These are phyloP conservation scores for Fraxinus albicans DNA, from an alignment of 305 asterid species.

Conservation along the genomic window DNA sequence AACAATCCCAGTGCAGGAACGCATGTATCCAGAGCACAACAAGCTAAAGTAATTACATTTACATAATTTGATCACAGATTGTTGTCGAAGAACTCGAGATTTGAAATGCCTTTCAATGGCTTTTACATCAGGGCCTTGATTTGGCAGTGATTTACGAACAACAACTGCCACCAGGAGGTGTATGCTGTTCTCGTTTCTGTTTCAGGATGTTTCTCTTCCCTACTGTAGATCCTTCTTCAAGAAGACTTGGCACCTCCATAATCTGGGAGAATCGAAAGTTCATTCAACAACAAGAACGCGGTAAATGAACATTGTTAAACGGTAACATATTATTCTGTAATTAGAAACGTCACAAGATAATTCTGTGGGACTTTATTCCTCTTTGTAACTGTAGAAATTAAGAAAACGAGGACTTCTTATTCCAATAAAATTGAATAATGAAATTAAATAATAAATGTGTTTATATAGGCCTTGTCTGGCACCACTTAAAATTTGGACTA, in stretches of 20 bases:
- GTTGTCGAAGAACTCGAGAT: background rate
- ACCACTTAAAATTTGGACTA: no score
- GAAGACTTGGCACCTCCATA: conserved; percentile 91
- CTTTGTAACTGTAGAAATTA: no score
- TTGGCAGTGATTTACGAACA: conserved; percentile 48
- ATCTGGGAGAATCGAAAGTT: conserved; percentile 42
- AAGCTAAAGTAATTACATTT: background rate
- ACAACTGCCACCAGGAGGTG: conserved; percentile 51
- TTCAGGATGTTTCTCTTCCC: conserved; percentile 80
- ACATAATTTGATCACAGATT: background rate
- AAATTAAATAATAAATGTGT: no score
- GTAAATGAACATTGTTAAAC: background rate
- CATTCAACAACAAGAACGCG: background rate
- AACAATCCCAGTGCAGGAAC: background rate
- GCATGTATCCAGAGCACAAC: background rate
- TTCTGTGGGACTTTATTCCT: background rate
- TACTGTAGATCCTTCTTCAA: conserved; percentile 77
- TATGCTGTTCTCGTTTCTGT: conserved; percentile 71
- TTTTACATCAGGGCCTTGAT: background rate
- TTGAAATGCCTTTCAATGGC: background rate
- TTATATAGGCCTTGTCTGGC: no score
- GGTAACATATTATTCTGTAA: background rate
- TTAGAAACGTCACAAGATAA: background rate
- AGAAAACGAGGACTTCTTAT: no score
- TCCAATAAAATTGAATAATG: no score